Percentiles rank a stretch among this genome's conserved stretches.
These are phyloP conservation scores for Penicillium crustosum DNA, from an alignment of 2,329 filamentous ascomycete genomes.

Conservation along the genomic window DNA sequence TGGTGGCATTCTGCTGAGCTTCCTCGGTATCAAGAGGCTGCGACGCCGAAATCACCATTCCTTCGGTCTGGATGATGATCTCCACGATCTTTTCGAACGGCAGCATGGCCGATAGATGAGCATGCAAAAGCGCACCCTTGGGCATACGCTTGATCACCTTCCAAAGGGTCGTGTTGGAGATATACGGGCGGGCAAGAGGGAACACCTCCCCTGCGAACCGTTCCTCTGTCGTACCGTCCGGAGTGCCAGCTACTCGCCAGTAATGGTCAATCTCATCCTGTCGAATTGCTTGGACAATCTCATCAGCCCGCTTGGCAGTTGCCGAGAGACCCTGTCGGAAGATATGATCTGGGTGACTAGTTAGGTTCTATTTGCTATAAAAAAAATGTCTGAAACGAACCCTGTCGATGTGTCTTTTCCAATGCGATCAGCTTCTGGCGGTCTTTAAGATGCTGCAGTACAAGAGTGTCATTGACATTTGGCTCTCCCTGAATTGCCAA, in stretches of 20 bases:
- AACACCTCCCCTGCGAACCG: slow-evolving; percentile 83
- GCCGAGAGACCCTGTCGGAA: slow-evolving; percentile 61
- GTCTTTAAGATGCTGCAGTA: slow-evolving; percentile 70
- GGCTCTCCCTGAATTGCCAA: slow-evolving; percentile 6
- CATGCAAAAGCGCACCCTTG: slow-evolving; percentile 68
- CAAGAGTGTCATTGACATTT: slow-evolving; percentile 9
- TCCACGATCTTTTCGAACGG: slow-evolving; percentile 59
- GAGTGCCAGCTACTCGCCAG: slow-evolving; percentile 16
- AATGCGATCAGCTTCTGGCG: slow-evolving; percentile 71
- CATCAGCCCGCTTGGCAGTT: slow-evolving; percentile 60
- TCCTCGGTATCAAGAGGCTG: background rate
- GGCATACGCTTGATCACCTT: slow-evolving; percentile 79
- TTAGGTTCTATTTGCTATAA: background rate
- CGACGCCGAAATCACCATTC: background rate
- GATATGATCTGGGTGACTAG: slow-evolving; percentile 14
- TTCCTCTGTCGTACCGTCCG: slow-evolving; percentile 13
- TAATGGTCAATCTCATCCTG: slow-evolving; percentile 23
- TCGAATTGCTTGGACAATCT: slow-evolving; percentile 58
- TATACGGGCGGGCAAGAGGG: slow-evolving; percentile 74
- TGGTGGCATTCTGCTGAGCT: background rate
- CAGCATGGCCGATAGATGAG: slow-evolving; percentile 85
- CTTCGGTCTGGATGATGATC: background rate
- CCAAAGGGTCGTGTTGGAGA: slow-evolving; percentile 84
- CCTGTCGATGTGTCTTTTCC: slow-evolving; percentile 77
- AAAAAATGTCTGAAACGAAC: slow-evolving; percentile 47